Conservation (phyloP, 2,329 filamentous ascomycete genomes). For the Dryadomyces quercivorus region DNA sequence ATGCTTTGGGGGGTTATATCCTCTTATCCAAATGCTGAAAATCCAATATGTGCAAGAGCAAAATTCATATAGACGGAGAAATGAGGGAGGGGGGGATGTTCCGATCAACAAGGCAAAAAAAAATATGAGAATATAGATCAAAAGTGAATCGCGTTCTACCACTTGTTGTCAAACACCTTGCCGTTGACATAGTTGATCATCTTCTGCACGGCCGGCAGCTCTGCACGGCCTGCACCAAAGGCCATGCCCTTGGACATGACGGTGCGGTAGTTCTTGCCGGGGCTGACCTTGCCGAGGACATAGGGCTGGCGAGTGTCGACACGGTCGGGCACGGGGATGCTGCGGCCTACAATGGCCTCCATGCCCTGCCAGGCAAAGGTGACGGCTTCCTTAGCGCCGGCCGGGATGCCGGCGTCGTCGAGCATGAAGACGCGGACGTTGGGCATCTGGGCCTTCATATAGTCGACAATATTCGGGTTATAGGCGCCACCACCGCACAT, state of each 20-base stretch:
- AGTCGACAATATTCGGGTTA: constrained; percentile 43
- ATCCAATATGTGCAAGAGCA: no score
- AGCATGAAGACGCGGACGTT: constrained; percentile 38
- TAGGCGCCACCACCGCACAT: constrained; percentile 48
- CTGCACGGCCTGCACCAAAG: constrained; percentile 32
- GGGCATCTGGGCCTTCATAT: constrained; percentile 36
- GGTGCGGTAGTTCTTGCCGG: constrained; percentile 40
- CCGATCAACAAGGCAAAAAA: no score
- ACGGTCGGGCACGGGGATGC: constrained; percentile 37
- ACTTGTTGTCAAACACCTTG: constrained; percentile 32
- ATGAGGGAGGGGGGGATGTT: no score
- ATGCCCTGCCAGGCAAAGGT: constrained; percentile 50
- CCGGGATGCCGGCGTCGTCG: constrained; percentile 44
- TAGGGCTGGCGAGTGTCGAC: constrained; percentile 39
- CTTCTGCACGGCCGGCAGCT: constrained; percentile 33
- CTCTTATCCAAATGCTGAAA: no score
- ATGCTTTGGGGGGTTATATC: no score
- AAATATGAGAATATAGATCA: background rate
- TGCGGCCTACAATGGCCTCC: constrained; percentile 43
- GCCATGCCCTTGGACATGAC: constrained; percentile 38
- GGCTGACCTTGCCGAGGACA: constrained; percentile 41
- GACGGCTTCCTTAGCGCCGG: constrained; percentile 45
- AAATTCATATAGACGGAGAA: no score
- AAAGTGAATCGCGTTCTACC: background rate
- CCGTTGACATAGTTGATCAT: constrained; percentile 38